Conservation (phyloP, 345 rosid genomes). For the Conringia planisiliqua region DNA sequence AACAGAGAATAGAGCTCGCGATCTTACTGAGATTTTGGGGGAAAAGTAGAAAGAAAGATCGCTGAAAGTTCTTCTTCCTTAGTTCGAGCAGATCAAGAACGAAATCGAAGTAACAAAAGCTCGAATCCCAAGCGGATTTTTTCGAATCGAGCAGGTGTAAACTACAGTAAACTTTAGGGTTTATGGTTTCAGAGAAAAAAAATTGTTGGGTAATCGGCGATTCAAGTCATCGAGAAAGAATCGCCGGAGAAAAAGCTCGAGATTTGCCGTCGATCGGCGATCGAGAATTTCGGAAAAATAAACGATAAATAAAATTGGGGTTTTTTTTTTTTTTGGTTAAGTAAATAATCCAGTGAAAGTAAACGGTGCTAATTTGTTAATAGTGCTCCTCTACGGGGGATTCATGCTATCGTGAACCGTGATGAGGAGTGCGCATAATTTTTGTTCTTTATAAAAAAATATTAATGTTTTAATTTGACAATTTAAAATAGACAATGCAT, state of each 20-base stretch:
- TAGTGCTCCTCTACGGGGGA: background rate
- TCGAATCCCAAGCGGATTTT: background rate
- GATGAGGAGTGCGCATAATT: constrained; percentile 27
- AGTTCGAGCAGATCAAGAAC: constrained; percentile 57
- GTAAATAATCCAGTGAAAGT: constrained; percentile 34
- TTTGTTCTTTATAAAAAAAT: background rate
- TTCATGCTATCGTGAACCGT: constrained; percentile 32
- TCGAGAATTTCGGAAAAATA: constrained; percentile 9
- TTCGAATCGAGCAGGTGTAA: background rate
- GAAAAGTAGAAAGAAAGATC: constrained; percentile 57
- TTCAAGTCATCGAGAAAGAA: constrained; percentile 6
- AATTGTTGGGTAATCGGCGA: background rate
- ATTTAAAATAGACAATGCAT: background rate
- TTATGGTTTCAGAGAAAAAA: constrained; percentile 1
- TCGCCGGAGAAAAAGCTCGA: constrained; percentile 24
- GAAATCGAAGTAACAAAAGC: constrained; percentile 4
- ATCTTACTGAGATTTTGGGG: constrained; percentile 56
- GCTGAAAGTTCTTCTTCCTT: constrained; percentile 43
- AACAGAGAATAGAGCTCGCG: constrained; percentile 11
- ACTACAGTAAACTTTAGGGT: constrained; percentile 27
- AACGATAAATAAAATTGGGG: constrained; percentile 1
- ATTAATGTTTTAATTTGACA: background rate
- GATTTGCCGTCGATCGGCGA: constrained; percentile 33
- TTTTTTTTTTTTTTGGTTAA: constrained; percentile 5
- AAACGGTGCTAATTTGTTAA: constrained; percentile 36